A percentile compares a stretch with the other conserved stretches of the same genome.
These are phyloP conservation scores for Phytopythium sindhum DNA, from an alignment of 352 stramenopile species.

Conservation along the genomic window DNA sequence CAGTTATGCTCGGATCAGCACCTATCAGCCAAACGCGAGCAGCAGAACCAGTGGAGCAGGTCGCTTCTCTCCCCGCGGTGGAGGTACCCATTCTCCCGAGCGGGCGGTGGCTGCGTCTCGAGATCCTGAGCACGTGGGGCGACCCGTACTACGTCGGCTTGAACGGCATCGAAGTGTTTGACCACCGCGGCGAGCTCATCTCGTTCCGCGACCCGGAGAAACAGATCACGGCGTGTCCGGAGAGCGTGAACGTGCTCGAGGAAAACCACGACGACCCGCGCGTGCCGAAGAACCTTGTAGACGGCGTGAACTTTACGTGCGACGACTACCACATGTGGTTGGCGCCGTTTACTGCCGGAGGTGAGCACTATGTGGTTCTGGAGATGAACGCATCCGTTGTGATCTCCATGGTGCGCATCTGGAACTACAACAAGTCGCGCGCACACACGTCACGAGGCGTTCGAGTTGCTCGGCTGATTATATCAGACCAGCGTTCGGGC, in stretches of 20 bases:
- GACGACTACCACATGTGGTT: constrained; percentile 93
- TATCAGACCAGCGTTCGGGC: constrained; percentile 14
- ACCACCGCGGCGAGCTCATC: constrained; percentile 60
- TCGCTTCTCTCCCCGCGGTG: neutral
- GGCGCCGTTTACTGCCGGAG: constrained; percentile 62
- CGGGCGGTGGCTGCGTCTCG: constrained; percentile 55
- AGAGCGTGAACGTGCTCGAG: constrained; percentile 88
- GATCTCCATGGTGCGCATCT: constrained; percentile 85
- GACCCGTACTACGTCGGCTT: constrained; percentile 89
- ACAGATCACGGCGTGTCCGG: constrained; percentile 62
- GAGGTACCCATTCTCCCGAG: constrained; percentile 64
- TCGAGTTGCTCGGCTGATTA: constrained; percentile 45
- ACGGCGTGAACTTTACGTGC: constrained; percentile 86
- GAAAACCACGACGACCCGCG: constrained; percentile 81
- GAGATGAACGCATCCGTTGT: constrained; percentile 31
- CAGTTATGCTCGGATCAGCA: neutral
- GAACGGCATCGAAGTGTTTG: constrained; percentile 87
- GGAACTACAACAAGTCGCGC: constrained; percentile 93
- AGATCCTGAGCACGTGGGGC: constrained; percentile 87
- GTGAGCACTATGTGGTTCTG: constrained; percentile 55
- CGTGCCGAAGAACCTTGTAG: constrained; percentile 70
- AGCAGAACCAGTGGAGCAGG: neutral
- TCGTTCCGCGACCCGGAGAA: constrained; percentile 34
- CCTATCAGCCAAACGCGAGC: neutral
- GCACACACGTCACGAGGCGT: constrained; percentile 76